These are phyloP conservation scores for Firmiana major DNA, from an alignment of 345 rosid species.

Conservation along the genomic window DNA sequence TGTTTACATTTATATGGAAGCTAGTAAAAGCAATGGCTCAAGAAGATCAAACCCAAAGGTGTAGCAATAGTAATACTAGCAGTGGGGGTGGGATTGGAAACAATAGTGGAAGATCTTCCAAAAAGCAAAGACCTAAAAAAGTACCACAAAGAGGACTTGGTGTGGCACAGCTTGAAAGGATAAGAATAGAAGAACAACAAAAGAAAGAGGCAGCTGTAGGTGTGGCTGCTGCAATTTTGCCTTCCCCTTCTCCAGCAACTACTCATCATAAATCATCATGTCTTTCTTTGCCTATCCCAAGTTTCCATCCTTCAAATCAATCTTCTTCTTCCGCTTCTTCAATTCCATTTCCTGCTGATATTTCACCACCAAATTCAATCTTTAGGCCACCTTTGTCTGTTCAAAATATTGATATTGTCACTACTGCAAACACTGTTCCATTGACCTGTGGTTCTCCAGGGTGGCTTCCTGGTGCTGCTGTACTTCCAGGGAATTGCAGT, in stretches of 20 bases:
- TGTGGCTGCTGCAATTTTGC: slow-evolving; percentile 19
- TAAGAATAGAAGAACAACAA: slow-evolving; percentile 53
- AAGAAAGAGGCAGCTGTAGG: slow-evolving; percentile 29
- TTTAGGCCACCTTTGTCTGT: slow-evolving; percentile 22
- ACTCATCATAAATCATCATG: slow-evolving; percentile 7
- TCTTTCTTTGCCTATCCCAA: slow-evolving; percentile 23
- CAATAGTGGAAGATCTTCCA: slow-evolving; percentile 28
- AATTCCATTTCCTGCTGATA: slow-evolving; percentile 18
- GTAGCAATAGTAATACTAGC: slow-evolving; percentile 22
- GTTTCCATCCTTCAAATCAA: slow-evolving; percentile 19
- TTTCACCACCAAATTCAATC: slow-evolving; percentile 24
- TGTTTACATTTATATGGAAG: slow-evolving; percentile 21
- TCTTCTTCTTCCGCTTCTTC: slow-evolving; percentile 21
- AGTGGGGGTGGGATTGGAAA: slow-evolving; percentile 18
- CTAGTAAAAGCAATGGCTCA: slow-evolving; percentile 31
- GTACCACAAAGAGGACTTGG: slow-evolving; percentile 72
- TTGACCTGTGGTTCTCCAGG: neutral
- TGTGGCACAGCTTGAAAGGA: slow-evolving; percentile 63
- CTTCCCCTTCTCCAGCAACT: slow-evolving; percentile 10
- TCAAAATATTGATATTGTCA: slow-evolving; percentile 17
- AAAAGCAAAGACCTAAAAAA: slow-evolving; percentile 43
- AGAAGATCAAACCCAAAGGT: slow-evolving; percentile 39
- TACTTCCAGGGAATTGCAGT: slow-evolving; percentile 16
- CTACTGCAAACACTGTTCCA: slow-evolving; percentile 23
- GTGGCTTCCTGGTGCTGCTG: neutral